phyloP scores from a whole-genome alignment of 305 asterid genomes.

The Fraxinus albicans region DNA sequence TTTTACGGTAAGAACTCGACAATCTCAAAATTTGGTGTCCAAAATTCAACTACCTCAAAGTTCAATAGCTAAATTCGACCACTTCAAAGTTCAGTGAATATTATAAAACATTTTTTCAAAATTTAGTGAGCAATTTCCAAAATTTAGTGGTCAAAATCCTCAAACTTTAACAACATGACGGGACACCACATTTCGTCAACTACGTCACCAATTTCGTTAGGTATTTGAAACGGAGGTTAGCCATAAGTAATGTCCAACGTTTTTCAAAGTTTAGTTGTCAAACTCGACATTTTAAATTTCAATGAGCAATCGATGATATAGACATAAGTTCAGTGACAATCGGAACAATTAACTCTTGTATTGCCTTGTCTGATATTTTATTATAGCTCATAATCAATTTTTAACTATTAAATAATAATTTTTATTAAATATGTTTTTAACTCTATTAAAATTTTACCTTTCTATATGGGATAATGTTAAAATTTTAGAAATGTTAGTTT shows the following conservation, averaged over 20 bases:
- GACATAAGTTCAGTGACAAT: not conserved
- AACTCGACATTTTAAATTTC: not conserved
- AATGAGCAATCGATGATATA: not conserved
- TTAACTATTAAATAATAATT: not conserved
- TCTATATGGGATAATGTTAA: not conserved
- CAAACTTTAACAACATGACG: not conserved
- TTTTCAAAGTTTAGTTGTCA: not conserved
- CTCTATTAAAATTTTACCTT: not conserved
- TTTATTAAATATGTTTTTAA: not conserved
- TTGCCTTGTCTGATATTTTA: not conserved
- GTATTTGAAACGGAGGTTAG: not conserved
- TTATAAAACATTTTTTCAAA: not conserved
- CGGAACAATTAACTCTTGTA: not conserved
- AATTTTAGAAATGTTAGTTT: not conserved
- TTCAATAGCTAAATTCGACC: not conserved
- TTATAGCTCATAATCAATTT: not conserved
- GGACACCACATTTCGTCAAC: too few relatives aligned
- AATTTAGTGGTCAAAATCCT: not conserved
- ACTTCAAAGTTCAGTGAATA: not conserved
- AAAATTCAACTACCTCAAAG: not conserved
- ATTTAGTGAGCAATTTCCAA: not conserved
- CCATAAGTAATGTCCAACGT: not conserved
- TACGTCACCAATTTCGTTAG: not conserved
- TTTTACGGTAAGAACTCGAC: not conserved
- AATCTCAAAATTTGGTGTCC: not conserved